Base-by-base conservation (phyloP, 1,284 basidiomycete genomes). In the Moesziomyces antarcticus region DNA sequence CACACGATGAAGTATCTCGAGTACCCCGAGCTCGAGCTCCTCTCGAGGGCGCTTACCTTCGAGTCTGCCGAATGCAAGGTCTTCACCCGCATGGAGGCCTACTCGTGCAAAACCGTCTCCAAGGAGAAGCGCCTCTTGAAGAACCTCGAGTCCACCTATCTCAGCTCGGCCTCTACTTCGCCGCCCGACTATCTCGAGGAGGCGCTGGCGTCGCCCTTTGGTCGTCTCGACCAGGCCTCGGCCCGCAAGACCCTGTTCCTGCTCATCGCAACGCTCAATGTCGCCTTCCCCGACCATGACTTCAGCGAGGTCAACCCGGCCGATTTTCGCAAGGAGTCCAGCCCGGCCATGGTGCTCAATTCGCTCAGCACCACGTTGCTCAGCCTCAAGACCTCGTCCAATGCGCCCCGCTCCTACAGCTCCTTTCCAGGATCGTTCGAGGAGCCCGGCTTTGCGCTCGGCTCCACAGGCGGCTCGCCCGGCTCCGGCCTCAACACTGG, bases 61-160 rank as follows among this genome's bases (percentile, higher is more conserved):
- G 84, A 85, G 56, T 91, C 93, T 6, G 90, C 92, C 50, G 94
- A 97, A 85, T 93, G 93, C 85, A 89, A 91, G 27, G 93, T 97
- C 20, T 91, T 93, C 84, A 95, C 93, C 41, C 90, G 94, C 75
- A 91, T 99, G 84, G 96, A 99, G 85, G 94, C 94, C 0, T 99
- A 98, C 87, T 94, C 92, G 78, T 96, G 94, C 89, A 99, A 99
- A 88, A 92, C 94, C 81, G 92, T 97, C 85, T 93, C 93, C 76
- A 92, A 93, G 83, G 97, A 99, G 88, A 94, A 95, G 89, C 93
- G 93, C 84, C 91, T 97, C 84, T 95, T 94, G 88, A 94, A 93
- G 84, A 88, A 90, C 16, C 91, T 98, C 86, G 81, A 84, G 51
- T 77, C 74, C 5, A 73, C 78, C 20, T 82, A 82, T 44, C 68